These are phyloP conservation scores for Ustilago loliicola DNA, from an alignment of 1,284 basidiomycete species.

Conservation along the genomic window DNA sequence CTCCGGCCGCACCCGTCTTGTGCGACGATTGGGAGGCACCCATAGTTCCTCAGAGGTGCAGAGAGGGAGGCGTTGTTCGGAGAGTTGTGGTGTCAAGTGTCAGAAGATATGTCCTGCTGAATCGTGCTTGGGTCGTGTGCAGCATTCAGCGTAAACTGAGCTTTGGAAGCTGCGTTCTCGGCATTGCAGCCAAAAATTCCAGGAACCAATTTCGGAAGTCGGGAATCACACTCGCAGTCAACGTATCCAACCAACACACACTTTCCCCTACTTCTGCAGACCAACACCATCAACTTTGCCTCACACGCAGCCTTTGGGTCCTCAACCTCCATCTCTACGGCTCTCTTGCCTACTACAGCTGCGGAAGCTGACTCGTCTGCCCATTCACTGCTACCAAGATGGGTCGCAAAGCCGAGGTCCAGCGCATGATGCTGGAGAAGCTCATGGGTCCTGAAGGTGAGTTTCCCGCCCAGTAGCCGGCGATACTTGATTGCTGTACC, in stretches of 20 bases:
- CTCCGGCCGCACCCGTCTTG: conserved; percentile 38
- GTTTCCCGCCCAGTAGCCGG: not conserved
- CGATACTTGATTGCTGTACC: too few relatives aligned
- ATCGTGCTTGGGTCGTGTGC: conserved; percentile 19
- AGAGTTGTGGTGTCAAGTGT: not conserved
- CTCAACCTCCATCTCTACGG: not conserved
- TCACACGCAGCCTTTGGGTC: not conserved
- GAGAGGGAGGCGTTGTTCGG: not conserved
- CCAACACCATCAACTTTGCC: not conserved
- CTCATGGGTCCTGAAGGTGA: conserved; percentile 69
- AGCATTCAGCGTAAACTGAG: not conserved
- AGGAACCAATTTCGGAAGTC: conserved; percentile 22
- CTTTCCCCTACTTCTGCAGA: not conserved
- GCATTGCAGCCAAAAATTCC: conserved; percentile 28
- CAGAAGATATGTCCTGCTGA: not conserved
- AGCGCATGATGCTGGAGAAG: conserved; percentile 87
- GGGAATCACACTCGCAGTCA: not conserved
- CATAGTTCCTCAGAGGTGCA: conserved; percentile 17
- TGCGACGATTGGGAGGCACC: conserved; percentile 56
- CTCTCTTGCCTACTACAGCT: conserved; percentile 2
- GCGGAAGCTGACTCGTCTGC: conserved; percentile 14
- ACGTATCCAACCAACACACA: not conserved
- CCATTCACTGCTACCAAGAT: conserved; percentile 32
- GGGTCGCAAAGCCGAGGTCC: conserved; percentile 78
- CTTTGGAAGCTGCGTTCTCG: not conserved